Evolutionary conservation across 2,329 filamentous ascomycete species (phyloP).

Genomic region (Annulohypoxylon truncatum): DNA sequence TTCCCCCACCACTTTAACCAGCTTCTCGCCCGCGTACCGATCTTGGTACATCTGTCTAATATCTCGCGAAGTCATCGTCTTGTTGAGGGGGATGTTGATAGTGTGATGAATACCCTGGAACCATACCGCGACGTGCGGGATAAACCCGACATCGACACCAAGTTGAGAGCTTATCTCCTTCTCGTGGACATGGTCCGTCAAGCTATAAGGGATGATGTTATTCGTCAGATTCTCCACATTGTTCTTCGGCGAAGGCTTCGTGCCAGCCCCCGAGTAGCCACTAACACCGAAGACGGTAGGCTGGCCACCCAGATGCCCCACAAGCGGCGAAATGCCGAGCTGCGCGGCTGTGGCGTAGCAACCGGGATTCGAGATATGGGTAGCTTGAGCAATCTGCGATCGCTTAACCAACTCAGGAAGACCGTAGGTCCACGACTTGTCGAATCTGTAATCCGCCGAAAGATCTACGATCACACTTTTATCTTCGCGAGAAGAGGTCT

Average conservation of each 20-base stretch:
- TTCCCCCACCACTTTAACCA: slow-evolving; percentile 92
- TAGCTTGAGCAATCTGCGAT: slow-evolving; percentile 79
- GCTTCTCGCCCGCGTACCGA: slow-evolving; percentile 92
- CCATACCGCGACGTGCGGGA: slow-evolving; percentile 95
- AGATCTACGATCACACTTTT: slow-evolving; percentile 89
- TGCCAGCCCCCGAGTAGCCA: slow-evolving; percentile 94
- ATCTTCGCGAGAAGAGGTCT: slow-evolving; percentile 58
- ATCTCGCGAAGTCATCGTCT: slow-evolving; percentile 89
- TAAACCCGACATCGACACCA: slow-evolving; percentile 80
- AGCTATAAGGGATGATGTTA: slow-evolving; percentile 90
- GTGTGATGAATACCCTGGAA: slow-evolving; percentile 96
- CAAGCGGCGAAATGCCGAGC: slow-evolving; percentile 84
- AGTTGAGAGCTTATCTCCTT: slow-evolving; percentile 86
- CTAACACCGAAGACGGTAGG: slow-evolving; percentile 91
- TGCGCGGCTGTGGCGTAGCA: slow-evolving; percentile 96
- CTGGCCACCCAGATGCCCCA: slow-evolving; percentile 79
- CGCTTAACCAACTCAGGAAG: slow-evolving; percentile 87
- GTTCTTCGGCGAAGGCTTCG: slow-evolving; percentile 94
- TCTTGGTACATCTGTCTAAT: slow-evolving; percentile 96
- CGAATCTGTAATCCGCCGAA: slow-evolving; percentile 96
- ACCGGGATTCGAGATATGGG: slow-evolving; percentile 89
- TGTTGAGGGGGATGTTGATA: slow-evolving; percentile 87
- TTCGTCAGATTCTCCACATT: slow-evolving; percentile 83
- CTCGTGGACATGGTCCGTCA: slow-evolving; percentile 96
- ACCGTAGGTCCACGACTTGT: slow-evolving; percentile 86